Percentiles rank a stretch among this genome's conserved stretches.
phyloP scores from a whole-genome alignment of 345 rosid species.

The Isatis tinctoria region DNA sequence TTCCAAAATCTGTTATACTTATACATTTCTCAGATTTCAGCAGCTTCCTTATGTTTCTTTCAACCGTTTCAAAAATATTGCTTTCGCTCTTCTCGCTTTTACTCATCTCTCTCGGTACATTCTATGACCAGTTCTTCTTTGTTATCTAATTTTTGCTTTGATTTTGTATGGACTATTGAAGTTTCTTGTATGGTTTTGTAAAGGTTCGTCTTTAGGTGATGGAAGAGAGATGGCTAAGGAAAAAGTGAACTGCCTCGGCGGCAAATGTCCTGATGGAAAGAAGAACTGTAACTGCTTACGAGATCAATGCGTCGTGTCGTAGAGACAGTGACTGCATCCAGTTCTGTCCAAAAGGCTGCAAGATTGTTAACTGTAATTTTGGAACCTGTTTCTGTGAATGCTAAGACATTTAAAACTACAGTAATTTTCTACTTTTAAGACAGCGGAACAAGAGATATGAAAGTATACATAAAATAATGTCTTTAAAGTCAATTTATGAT shows the following conservation, averaged over 20 bases:
- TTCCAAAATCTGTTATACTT: too few species aligned
- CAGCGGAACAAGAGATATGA: not conserved
- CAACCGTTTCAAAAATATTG: constrained; percentile 41
- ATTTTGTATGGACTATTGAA: not conserved
- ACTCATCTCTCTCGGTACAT: constrained; percentile 42
- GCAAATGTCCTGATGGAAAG: not conserved
- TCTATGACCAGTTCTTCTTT: constrained; percentile 7
- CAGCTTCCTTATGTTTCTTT: constrained; percentile 18
- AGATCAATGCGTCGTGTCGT: constrained; percentile 7
- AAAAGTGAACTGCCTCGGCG: constrained; percentile 14
- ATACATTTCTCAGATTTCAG: not conserved
- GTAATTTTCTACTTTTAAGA: not conserved
- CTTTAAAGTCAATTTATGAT: not conserved
- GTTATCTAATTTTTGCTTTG: not conserved
- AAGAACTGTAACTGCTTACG: not conserved
- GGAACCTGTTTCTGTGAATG: constrained; percentile 31
- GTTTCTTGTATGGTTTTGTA: not conserved
- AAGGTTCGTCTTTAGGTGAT: constrained; percentile 8
- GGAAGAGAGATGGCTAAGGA: constrained; percentile 22
- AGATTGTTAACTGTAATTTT: constrained; percentile 25
- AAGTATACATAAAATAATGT: not conserved
- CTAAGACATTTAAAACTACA: constrained; percentile 1
- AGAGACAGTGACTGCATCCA: not conserved
- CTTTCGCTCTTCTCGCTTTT: constrained; percentile 16
- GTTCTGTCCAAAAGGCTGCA: too few species aligned